phyloP scores from a whole-genome alignment of 2,329 filamentous ascomycete genomes.

The Trichophyton simii region DNA sequence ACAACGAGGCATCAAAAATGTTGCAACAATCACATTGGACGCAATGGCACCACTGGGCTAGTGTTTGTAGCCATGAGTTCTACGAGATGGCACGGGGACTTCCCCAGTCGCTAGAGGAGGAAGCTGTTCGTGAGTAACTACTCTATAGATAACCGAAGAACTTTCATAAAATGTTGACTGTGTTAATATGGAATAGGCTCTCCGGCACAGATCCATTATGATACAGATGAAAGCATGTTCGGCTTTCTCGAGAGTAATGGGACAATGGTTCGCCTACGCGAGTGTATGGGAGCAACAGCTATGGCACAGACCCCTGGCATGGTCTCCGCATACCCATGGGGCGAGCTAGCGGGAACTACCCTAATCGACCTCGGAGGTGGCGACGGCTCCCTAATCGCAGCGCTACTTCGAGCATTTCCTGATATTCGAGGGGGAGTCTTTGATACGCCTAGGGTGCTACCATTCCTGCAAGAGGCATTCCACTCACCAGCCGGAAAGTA shows the following conservation, averaged over 20 bases:
- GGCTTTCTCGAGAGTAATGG: slow-evolving; percentile 28
- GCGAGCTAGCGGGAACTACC: slow-evolving; percentile 21
- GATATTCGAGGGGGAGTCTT: slow-evolving; percentile 26
- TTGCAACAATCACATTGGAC: slow-evolving; percentile 32
- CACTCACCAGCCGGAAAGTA: slow-evolving; percentile 18
- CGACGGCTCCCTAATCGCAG: slow-evolving; percentile 27
- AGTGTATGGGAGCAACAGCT: not conserved
- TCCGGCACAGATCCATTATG: slow-evolving; percentile 30
- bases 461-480: slow-evolving; percentile 15
- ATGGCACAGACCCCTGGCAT: not conserved
- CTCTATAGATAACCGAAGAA: not conserved
- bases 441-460: slow-evolving; percentile 19
- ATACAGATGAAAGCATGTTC: slow-evolving; percentile 33
- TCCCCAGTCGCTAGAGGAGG: slow-evolving; percentile 17
- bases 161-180: not conserved
- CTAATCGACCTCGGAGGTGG: slow-evolving; percentile 34
- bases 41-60: slow-evolving; percentile 35
- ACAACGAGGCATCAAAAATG: slow-evolving; percentile 26
- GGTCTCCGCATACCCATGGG: not conserved
- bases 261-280: not conserved
- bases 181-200: slow-evolving; percentile 14
- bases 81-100: slow-evolving; percentile 35
- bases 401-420: slow-evolving; percentile 21
- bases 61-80: slow-evolving; percentile 34
- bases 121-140: not conserved